phyloP scores from a whole-genome alignment of 2,329 filamentous ascomycete genomes.

The Periconia digitata region DNA sequence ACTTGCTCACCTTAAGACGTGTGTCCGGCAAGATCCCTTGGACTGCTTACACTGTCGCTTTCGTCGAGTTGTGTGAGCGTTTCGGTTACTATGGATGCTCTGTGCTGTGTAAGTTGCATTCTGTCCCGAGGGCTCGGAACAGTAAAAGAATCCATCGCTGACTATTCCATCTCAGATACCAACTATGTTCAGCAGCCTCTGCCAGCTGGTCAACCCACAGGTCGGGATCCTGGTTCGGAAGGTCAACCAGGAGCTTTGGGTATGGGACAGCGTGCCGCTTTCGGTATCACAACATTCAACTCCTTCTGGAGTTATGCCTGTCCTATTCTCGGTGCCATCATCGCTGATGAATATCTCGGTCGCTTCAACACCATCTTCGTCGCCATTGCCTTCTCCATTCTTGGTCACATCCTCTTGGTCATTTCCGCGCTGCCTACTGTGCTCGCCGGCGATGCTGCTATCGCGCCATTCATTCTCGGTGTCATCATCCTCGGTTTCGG shows the following conservation, averaged over 20 bases:
- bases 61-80: conserved; percentile 74
- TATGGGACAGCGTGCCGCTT: conserved; percentile 41
- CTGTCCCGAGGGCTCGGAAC: neutral
- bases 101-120: conserved; percentile 62
- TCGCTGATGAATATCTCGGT: conserved; percentile 61
- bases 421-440: conserved; percentile 56
- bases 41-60: conserved; percentile 68
- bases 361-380: conserved; percentile 64
- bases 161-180: conserved; percentile 30
- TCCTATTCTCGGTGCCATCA: conserved; percentile 56
- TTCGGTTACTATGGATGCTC: conserved; percentile 77
- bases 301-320: conserved; percentile 46
- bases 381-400: conserved; percentile 49
- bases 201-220: conserved; percentile 37
- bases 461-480: conserved; percentile 56
- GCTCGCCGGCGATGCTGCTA: conserved; percentile 45
- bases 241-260: conserved; percentile 40
- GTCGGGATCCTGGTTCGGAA: conserved; percentile 27
- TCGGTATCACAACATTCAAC: conserved; percentile 42
- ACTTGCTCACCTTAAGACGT: conserved; percentile 62
- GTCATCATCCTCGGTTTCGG: conserved; percentile 52
- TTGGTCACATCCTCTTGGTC: conserved; percentile 59
- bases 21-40: conserved; percentile 67
- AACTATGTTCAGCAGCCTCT: conserved; percentile 44
- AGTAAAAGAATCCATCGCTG: neutral